phyloP scores from a whole-genome alignment of 2,329 filamentous ascomycete genomes.

The Teratosphaeria gauchensis region DNA sequence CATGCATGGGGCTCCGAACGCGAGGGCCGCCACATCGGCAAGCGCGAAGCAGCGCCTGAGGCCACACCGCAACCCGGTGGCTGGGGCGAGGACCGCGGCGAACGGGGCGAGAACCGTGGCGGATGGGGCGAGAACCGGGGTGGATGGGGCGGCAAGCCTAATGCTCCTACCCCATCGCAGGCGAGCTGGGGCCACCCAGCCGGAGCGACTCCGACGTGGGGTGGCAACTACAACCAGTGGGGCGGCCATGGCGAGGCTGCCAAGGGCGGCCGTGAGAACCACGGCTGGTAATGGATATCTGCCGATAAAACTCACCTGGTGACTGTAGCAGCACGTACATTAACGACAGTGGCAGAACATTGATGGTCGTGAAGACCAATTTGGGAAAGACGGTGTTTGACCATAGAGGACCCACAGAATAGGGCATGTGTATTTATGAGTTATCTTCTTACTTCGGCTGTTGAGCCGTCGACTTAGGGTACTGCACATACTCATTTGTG shows the following conservation, averaged over 20 bases:
- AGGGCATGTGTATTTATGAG: too few relatives aligned
- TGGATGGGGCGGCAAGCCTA: neutral
- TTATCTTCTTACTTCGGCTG: too few relatives aligned
- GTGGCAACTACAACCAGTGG: neutral
- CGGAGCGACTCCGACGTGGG: neutral
- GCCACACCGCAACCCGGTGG: neutral
- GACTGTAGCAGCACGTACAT: neutral
- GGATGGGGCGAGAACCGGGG: neutral
- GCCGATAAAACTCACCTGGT: neutral
- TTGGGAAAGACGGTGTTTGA: neutral
- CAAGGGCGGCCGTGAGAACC: neutral
- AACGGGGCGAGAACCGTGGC: neutral
- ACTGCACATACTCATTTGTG: neutral
- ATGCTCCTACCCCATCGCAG: neutral
- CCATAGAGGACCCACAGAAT: neutral
- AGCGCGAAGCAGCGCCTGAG: neutral
- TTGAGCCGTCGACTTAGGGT: neutral
- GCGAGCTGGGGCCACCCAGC: neutral
- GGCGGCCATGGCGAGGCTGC: neutral
- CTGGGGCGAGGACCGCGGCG: neutral
- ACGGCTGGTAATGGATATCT: neutral
- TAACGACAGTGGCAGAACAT: neutral
- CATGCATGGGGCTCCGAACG: neutral
- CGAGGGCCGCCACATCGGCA: neutral
- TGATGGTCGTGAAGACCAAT: neutral